Evolutionary conservation across 2,329 filamentous ascomycete genomes (phyloP), one percentile per base, ranked within the genome.

Genomic region (Berkeleyomyces rouxiae): DNA sequence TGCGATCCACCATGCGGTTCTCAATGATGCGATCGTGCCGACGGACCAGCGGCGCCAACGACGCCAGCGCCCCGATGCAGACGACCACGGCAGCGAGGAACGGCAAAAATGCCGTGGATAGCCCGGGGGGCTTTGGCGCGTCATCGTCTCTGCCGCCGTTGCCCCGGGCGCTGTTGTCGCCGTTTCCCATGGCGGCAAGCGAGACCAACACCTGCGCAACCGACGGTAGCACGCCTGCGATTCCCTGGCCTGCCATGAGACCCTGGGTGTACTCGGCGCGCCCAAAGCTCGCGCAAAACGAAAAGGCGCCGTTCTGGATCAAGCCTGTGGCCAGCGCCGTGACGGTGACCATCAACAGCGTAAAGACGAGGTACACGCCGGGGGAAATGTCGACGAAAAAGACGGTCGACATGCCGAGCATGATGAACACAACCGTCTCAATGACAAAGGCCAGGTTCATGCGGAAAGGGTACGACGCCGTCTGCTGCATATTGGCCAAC

Each of bases 231-330:
- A 99, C 91, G 39, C 93, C 93, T 0, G 93, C 91, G 3, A 99
- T 79, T 40, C 86, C 92, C 73, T 99, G 93, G 1, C 93, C 93
- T 2, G 86, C 85, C 91, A 99, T 97, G 72, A 97, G 90, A 33
- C 87, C 92, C 74, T 97, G 92, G 62, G 90, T 96, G 72, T 97
- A 99, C 72, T 93, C 88, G 23, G 86, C 82, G 60, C 88, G 79
- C 43, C 86, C 89, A 70, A 96, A 97, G 61, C 88, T 86, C 3
- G 88, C 83, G 2, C 90, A 90, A 71, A 91, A 97, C 2, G 93
- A 90, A 71, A 96, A 96, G 9, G 93, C 83, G 16, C 93, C 93
- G 72, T 97, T 97, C 74, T 97, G 93, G 67, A 91, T 87, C 59
- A 96, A 77, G 0, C 88, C 91, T 0, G 90, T 87, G 0, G 89